A percentile compares a stretch with the other conserved stretches of the same genome.
These are phyloP conservation scores for Pseudocercospora eumusae DNA, from an alignment of 2,329 filamentous ascomycete genomes.

Conservation along the genomic window DNA sequence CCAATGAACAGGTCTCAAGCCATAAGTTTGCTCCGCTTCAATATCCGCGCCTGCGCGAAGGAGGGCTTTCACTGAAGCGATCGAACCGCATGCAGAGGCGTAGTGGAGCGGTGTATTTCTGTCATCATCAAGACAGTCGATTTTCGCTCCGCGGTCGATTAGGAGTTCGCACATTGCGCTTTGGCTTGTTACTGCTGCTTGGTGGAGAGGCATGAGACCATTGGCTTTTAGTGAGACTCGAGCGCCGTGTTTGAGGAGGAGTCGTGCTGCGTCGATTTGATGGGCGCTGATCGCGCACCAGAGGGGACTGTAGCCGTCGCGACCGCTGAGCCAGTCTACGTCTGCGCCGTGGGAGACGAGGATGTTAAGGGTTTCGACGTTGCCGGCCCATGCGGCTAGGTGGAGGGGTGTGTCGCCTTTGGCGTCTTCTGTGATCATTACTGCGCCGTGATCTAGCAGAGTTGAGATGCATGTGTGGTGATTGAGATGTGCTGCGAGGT, in stretches of 20 bases:
- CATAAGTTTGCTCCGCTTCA: slow-evolving; percentile 28
- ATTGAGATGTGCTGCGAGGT: slow-evolving; percentile 36
- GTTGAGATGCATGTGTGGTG: slow-evolving; percentile 24
- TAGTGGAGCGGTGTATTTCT: slow-evolving; percentile 36
- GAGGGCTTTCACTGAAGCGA: slow-evolving; percentile 27
- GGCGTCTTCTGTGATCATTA: slow-evolving; percentile 31
- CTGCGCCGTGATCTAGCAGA: slow-evolving; percentile 29
- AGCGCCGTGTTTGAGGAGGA: slow-evolving; percentile 34
- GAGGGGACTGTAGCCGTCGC: slow-evolving; percentile 36
- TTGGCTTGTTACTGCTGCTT: slow-evolving; percentile 36
- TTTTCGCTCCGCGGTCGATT: slow-evolving; percentile 34
- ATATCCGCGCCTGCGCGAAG: slow-evolving; percentile 30
- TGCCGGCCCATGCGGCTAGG: slow-evolving; percentile 35
- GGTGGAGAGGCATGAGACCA: slow-evolving; percentile 33
- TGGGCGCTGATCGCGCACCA: slow-evolving; percentile 36
- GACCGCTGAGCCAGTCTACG: slow-evolving; percentile 33
- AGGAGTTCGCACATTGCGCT: slow-evolving; percentile 36
- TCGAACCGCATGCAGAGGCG: slow-evolving; percentile 32
- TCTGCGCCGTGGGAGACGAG: slow-evolving; percentile 33
- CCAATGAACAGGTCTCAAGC: slow-evolving; percentile 35
- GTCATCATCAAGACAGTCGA: slow-evolving; percentile 33
- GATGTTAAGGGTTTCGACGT: slow-evolving; percentile 32
- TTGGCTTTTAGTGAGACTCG: slow-evolving; percentile 30
- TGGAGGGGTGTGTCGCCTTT: slow-evolving; percentile 36
- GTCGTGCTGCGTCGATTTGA: slow-evolving; percentile 33